Base-by-base conservation (phyloP, 176 grass and related monocot genomes). In the Pontederia crassipes region DNA sequence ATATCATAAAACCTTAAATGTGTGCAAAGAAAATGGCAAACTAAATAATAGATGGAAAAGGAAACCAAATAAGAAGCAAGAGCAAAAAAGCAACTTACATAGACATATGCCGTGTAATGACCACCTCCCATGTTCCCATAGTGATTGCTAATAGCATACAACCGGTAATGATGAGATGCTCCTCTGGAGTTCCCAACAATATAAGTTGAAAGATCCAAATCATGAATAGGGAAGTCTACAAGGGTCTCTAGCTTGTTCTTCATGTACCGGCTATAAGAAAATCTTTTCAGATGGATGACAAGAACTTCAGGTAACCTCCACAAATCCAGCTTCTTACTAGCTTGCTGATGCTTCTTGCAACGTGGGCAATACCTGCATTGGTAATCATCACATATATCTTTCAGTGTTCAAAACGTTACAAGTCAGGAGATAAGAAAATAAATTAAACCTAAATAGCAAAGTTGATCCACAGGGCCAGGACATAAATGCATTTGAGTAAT, bases 101-200 rank as follows among this genome's bases (percentile, higher is more conserved):
- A 26, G 28, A 65, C 14, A 65, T 65, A 65, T 26, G 62, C 62
- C 49, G 62, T 65, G 62, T 65, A 65, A 24, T 65, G 62, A 15
- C 62, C 62, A 65, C 62, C 62, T 51, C 62, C 47, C 62, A 65
- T 65, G 47, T 65, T 65, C 17, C 62, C 62, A 10, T 65, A 65
- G 20, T 65, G 62, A 18, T 65, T 65, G 47, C 48, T 65, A 12
- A 65, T 24, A 50, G 62, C 62, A 65, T 65, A 65, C 27, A 65
- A 51, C 9, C 20, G 62, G 28, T 65, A 65, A 11, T 51, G 13
- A 17, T 51, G 13, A 20, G 62, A 65, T 48, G 62, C 11, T 48
- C 45, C 62, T 50, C 45, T 65, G 2, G 62, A 52, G 18, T 51
- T 65, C 11, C 47, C 48, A 27, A 48, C 62, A 65, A 65, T 8